Evolutionary conservation across 2,329 filamentous ascomycete species (phyloP), one percentile per base, ranked within the genome.

Genomic region (Dactylellina sp.): DNA sequence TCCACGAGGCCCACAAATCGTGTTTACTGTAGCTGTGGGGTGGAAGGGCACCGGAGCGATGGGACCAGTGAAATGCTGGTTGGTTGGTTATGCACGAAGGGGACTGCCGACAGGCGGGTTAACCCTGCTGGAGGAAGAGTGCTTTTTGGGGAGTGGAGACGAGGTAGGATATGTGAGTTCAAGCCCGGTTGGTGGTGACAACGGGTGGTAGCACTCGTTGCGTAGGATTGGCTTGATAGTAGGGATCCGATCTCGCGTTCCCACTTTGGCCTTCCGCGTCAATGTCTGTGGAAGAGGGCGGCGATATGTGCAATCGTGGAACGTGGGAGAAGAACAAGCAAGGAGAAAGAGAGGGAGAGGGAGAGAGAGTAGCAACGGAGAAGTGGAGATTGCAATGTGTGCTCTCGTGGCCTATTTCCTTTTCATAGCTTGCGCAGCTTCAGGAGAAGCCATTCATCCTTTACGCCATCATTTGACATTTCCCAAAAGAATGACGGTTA

Each of bases 111-210:
- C 53, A 55, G 60, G 68, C 60, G 68, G 60, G 47, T 46, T 53
- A 65, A 55, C 53, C 59, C 60, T 72, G 52, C 37, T 64, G 46
- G 60, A 49, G 39, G 42, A 68, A 60, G 65, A 53, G 52, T 64
- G 59, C 68, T 72, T 44, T 60, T 72, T 72, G 46, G 50, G 68
- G 68, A 59, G 61, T 60, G 68, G 59, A 64, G 68, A 72, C 68
- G 68, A 72, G 68, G 68, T 72, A 72, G 68, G 68, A 72, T 72
- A 55, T 44, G 68, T 64, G 68, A 72, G 53, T 61, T 64, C 47
- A 53, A 60, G 68, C 68, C 68, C 55, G 60, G 59, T 64, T 72
- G 68, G 60, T 64, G 53, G 68, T 65, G 68, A 56, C 60, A 44
- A 24, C 39, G 50, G 60, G 60, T 64, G 60, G 60, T 72, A 72